Evolutionary conservation across 805 yeast species (phyloP).

Genomic region (Deakozyma indianensis): DNA sequence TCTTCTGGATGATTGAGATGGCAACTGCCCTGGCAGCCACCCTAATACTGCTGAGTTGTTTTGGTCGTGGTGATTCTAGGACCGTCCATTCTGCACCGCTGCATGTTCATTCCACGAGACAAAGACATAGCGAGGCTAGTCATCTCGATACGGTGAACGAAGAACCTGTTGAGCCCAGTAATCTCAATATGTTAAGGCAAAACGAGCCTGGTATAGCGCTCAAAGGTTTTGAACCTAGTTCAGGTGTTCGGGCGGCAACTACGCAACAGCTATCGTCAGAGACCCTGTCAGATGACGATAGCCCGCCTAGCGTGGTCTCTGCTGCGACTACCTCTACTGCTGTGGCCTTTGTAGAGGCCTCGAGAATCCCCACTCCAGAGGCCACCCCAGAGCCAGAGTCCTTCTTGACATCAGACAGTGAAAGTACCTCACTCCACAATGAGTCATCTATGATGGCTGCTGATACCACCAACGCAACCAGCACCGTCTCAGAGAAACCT

Average conservation of each 20-base stretch:
- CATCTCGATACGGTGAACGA: no score
- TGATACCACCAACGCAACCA: not conserved
- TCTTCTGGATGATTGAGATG: slow-evolving; percentile 17
- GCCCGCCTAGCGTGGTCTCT: no score
- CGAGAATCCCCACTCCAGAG: not conserved
- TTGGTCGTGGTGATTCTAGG: not conserved
- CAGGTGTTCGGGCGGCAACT: not conserved
- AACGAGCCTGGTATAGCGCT: no score
- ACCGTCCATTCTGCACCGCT: no score
- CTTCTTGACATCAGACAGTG: not conserved
- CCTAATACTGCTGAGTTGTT: not conserved
- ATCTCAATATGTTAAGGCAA: no score
- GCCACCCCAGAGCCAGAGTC: slow-evolving; percentile 1
- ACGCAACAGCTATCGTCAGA: not conserved
- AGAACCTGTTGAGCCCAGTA: no score
- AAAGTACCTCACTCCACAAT: not conserved
- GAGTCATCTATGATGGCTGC: not conserved
- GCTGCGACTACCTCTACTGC: no score
- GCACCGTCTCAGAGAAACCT: not conserved
- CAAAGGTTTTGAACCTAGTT: not conserved
- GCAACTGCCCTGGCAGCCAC: slow-evolving; percentile 8
- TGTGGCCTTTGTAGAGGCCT: no score
- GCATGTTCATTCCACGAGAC: no score
- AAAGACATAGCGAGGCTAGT: no score
- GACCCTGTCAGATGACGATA: not conserved